Base-by-base conservation (phyloP, 164 flowering plant genomes). In the Tetrastigma voinierianum region DNA sequence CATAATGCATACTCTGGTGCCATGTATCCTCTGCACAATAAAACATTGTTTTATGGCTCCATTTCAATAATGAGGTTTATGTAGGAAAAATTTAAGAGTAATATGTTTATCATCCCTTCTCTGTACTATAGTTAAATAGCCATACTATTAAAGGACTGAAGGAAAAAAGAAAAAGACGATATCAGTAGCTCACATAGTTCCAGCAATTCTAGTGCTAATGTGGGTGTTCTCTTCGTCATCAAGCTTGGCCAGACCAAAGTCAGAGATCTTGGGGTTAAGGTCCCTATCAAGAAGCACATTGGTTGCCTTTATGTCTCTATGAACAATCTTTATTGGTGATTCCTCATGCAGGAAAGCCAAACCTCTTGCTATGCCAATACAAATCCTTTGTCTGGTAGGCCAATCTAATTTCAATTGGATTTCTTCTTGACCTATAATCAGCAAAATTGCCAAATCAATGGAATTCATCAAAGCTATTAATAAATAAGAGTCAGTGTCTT, bases 161-260 rank as follows among this genome's bases (percentile, higher is more conserved):
- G 6, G 40, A 25, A 25, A 25, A 25, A 25, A 25, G 6, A 25
- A 25, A 25, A 25, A 25, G 40, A 25, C 40, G 0, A 25, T 5
- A 25, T 25, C 40, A 62, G 7, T n/a, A 61, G 49, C 75, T 61
- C 60, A 74, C 77, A 65, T 61, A 1, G 77, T 74, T 62, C 77
- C 77, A 40, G 77, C 77, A 25, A 25, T 25, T 25, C 40, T 25
- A 25, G 40, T 25, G 40, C 40, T 25, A 25, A 25, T 25, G 40
- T 74, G 77, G 23, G 70, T 65, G 11, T 62, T 48, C 15, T 48
- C 77, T 20, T 74, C 77, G n/a, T 74, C 77, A 55, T 70, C 23
- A 66, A 74, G 77, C 53, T 53, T 65, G 9, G 77, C 77, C 23
- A 74, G 57, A 13, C 77, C 77, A 57, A 74, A 74, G 61, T 74